These are phyloP conservation scores for Scenedesmus sp. DNA, from an alignment of 163 green algal species.

Conservation along the genomic window DNA sequence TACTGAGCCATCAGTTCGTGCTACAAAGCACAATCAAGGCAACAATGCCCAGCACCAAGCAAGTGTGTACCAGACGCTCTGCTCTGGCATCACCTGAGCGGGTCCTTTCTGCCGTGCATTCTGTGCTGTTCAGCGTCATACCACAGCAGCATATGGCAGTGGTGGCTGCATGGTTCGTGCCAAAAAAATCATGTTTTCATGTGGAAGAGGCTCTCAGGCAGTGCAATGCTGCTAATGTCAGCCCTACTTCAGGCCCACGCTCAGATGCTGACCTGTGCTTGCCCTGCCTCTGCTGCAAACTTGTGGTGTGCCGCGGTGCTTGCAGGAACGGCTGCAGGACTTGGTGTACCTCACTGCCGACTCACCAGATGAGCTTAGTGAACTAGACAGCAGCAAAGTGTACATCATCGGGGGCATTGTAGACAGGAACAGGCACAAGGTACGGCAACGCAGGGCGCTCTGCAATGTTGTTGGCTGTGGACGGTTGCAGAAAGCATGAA, in stretches of 20 bases:
- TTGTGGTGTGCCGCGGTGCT: neutral
- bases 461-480: neutral
- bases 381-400: conserved; percentile 68
- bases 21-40: no score
- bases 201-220: no score
- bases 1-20: no score
- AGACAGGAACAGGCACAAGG: conserved; percentile 92
- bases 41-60: neutral
- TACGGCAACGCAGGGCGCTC: neutral
- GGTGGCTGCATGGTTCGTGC: no score
- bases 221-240: no score
- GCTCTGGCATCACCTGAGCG: no score
- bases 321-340: conserved; percentile 54
- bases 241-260: no score
- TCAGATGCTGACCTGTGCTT: neutral
- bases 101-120: no score
- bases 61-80: neutral
- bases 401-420: conserved; percentile 95
- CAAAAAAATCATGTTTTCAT: no score
- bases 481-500: neutral
- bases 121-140: neutral
- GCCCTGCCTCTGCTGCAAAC: neutral
- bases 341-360: conserved; percentile 95
- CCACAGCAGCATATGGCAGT: no score
- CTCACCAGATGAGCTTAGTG: conserved; percentile 71